Conservation (phyloP, 352 stramenopile genomes). For the Pythium apleroticum region DNA sequence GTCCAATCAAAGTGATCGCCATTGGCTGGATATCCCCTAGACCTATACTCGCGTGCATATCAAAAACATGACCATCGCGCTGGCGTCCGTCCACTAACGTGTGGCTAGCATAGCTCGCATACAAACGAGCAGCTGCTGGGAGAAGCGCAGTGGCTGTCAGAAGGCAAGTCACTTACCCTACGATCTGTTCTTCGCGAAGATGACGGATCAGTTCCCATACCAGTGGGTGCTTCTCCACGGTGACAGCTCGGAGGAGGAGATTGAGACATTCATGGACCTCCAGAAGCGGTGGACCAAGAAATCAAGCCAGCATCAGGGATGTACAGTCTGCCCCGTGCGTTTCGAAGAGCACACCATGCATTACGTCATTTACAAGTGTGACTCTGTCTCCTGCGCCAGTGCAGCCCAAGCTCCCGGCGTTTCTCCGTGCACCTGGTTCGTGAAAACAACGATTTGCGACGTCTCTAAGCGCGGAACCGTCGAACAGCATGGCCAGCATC, state of each 20-base stretch:
- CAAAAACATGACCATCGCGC: background rate
- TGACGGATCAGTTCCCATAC: background rate
- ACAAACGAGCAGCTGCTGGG: background rate
- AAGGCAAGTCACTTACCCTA: background rate
- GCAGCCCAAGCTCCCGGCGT: background rate
- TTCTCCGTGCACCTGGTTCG: background rate
- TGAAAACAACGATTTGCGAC: background rate
- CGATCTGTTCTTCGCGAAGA: background rate
- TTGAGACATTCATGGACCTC: background rate
- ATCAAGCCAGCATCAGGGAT: conserved; percentile 5
- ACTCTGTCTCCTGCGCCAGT: conserved; percentile 4
- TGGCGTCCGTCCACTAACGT: background rate
- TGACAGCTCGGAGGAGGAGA: conserved; percentile 6
- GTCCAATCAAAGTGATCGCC: background rate
- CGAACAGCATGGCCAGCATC: conserved; percentile 1
- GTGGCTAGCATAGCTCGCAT: background rate
- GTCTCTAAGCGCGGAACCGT: conserved; percentile 2
- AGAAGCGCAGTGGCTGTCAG: too few species aligned
- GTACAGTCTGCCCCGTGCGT: background rate
- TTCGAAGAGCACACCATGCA: conserved; percentile 7
- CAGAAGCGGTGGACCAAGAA: conserved; percentile 14
- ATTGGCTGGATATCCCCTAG: background rate
- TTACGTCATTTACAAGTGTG: too few species aligned
- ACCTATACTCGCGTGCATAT: background rate
- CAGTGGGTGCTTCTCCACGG: background rate